Percentiles rank a stretch among this genome's conserved stretches.
These are phyloP conservation scores for Candida insectalens DNA, from an alignment of 805 yeast species.

Conservation along the genomic window DNA sequence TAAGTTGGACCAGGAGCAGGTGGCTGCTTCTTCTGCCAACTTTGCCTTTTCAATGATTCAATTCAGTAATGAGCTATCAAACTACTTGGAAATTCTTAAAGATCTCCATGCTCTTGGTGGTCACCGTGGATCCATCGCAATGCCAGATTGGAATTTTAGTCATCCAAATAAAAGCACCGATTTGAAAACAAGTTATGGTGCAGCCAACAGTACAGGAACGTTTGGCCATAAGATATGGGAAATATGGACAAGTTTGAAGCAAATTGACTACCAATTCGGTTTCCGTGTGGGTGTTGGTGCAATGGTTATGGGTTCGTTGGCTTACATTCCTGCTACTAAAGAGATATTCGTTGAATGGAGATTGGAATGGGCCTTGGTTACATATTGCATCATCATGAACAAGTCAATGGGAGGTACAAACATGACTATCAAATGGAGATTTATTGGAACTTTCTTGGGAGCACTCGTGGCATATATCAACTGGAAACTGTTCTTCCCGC, in stretches of 20 bases:
- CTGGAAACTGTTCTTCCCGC: slow-evolving; percentile 52
- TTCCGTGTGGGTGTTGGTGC: slow-evolving; percentile 75
- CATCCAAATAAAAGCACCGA: neutral
- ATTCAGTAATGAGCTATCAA: slow-evolving; percentile 47
- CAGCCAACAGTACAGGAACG: neutral
- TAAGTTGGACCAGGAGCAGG: slow-evolving; percentile 63
- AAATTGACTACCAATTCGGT: slow-evolving; percentile 70
- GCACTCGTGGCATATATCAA: slow-evolving; percentile 48
- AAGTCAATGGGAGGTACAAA: slow-evolving; percentile 80
- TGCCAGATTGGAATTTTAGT: neutral
- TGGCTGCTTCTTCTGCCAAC: slow-evolving; percentile 78
- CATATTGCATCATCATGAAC: slow-evolving; percentile 76
- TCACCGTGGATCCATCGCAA: neutral
- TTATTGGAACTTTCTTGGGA: slow-evolving; percentile 69
- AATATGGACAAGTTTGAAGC: slow-evolving; percentile 38
- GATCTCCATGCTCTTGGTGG: slow-evolving; percentile 10
- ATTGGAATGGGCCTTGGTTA: slow-evolving; percentile 80
- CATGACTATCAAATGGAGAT: slow-evolving; percentile 64
- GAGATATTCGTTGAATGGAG: slow-evolving; percentile 53
- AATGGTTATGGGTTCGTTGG: slow-evolving; percentile 52
- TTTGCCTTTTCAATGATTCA: slow-evolving; percentile 58
- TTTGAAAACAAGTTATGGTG: neutral
- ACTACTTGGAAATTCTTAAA: slow-evolving; percentile 35
- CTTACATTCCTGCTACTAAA: slow-evolving; percentile 50
- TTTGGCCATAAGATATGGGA: slow-evolving; percentile 36